These are phyloP conservation scores for Jackrogersella multiformis DNA, from an alignment of 495 filamentous ascomycete species.

Conservation along the genomic window DNA sequence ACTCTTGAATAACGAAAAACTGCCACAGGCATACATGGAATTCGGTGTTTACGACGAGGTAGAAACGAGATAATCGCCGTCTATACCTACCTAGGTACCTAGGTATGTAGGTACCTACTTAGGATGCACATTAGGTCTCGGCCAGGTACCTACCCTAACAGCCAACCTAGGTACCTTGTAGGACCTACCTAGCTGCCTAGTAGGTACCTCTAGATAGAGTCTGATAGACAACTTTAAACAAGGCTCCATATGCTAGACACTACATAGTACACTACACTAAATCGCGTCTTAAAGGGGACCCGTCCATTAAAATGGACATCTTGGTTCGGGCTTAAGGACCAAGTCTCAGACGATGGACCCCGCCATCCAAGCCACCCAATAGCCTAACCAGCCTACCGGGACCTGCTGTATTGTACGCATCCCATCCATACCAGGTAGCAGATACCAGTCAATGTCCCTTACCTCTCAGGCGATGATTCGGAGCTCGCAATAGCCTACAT, in stretches of 20 bases:
- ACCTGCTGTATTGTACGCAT: constrained; percentile 1
- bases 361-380: constrained; percentile 6
- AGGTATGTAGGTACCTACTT: too few species aligned
- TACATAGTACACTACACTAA: background rate
- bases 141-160: too few species aligned
- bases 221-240: too few species aligned
- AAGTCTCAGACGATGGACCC: background rate
- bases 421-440: background rate
- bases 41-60: constrained; percentile 7
- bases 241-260: too few species aligned
- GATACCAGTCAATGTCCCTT: background rate
- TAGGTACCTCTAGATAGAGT: too few species aligned
- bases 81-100: background rate
- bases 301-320: constrained; percentile 15
- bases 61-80: constrained; percentile 2
- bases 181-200: too few species aligned
- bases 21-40: background rate
- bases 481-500: background rate
- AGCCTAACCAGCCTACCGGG: constrained; percentile 31
- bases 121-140: too few species aligned
- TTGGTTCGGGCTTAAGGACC: constrained; percentile 5
- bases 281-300: background rate
- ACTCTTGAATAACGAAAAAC: background rate
- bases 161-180: too few species aligned
- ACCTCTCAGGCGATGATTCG: background rate